These are phyloP conservation scores for Neurospora pannonica DNA, from an alignment of 495 filamentous ascomycete genomes.

Conservation along the genomic window DNA sequence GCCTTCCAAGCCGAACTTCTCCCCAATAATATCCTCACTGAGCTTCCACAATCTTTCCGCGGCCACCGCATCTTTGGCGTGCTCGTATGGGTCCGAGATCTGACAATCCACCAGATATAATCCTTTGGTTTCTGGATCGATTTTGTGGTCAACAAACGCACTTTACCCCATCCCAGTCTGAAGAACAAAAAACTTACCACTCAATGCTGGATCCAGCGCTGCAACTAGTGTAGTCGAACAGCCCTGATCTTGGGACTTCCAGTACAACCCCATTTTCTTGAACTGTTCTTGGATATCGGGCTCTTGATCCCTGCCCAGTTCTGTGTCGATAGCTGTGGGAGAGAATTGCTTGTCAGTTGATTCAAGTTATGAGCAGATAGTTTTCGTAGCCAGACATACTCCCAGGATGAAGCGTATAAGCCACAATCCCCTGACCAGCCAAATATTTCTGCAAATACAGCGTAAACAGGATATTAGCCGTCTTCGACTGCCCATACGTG, in stretches of 20 bases:
- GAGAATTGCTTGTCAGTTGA: no score
- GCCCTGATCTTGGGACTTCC: conserved; percentile 45
- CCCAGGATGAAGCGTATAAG: conserved; percentile 42
- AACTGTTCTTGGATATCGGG: conserved; percentile 28
- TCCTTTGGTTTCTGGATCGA: conserved; percentile 23
- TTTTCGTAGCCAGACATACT: no score
- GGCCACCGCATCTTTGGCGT: conserved; percentile 23
- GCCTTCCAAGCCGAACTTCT: conserved; percentile 24
- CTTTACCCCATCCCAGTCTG: not conserved
- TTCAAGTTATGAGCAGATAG: no score
- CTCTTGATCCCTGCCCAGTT: conserved; percentile 34
- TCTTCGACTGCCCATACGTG: conserved; percentile 50
- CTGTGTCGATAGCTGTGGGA: conserved; percentile 27
- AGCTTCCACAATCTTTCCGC: conserved; percentile 43
- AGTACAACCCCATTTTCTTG: conserved; percentile 27
- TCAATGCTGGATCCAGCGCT: conserved; percentile 44
- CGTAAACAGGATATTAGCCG: conserved; percentile 53
- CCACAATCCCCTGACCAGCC: conserved; percentile 20
- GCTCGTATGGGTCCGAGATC: conserved; percentile 11
- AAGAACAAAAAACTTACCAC: conserved; percentile 20
- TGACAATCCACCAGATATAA: conserved; percentile 35
- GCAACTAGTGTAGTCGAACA: conserved; percentile 49
- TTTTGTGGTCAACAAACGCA: conserved; percentile 1
- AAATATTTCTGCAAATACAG: conserved; percentile 35
- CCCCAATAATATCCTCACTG: conserved; percentile 39